phyloP scores from a whole-genome alignment of 2,329 filamentous ascomycete species.

The Fusarium nisikadoi region DNA sequence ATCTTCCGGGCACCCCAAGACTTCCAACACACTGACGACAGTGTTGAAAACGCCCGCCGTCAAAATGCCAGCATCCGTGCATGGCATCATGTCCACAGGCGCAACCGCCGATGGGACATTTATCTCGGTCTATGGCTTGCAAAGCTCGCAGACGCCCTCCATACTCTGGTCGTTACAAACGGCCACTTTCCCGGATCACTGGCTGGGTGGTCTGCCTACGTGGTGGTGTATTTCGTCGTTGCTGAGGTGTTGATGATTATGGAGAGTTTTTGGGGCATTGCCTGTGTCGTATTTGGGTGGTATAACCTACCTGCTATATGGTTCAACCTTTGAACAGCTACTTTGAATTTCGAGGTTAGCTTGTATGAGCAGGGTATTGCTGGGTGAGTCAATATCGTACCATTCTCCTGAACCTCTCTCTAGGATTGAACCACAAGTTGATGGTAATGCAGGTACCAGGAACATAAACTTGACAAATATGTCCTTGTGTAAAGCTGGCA shows the following conservation, averaged over 20 bases:
- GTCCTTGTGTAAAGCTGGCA: neutral
- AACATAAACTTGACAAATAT: neutral
- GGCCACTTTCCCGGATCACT: neutral
- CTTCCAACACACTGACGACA: neutral
- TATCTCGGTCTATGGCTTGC: neutral
- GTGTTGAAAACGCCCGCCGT: neutral
- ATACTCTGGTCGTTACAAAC: neutral
- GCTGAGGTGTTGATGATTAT: neutral
- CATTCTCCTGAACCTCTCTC: neutral
- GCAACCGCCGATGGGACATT: neutral
- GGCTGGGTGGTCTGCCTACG: neutral
- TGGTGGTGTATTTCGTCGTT: neutral
- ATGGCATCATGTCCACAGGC: neutral
- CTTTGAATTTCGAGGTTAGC: neutral
- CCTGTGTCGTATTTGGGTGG: neutral
- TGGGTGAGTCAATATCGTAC: neutral
- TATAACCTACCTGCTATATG: neutral
- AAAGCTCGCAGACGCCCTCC: neutral
- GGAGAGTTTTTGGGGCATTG: neutral
- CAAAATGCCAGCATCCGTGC: fast-evolving
- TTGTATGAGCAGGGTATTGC: neutral
- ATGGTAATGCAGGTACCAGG: neutral
- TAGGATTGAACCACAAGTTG: neutral
- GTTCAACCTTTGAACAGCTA: neutral
- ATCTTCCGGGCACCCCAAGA: neutral